Conservation (phyloP, 164 flowering plant species). For the Berberis thunbergii region DNA sequence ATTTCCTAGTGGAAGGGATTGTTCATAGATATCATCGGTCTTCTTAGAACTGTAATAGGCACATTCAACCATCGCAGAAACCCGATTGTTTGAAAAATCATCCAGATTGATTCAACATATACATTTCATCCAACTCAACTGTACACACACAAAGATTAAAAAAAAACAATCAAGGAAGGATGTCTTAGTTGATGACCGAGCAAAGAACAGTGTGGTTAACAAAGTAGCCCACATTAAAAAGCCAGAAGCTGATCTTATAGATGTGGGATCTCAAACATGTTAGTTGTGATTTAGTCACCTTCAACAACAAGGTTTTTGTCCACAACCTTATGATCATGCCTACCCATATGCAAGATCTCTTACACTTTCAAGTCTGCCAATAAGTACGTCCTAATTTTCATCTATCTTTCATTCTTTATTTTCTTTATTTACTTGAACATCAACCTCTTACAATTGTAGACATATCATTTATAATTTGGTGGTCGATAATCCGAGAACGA, state of each 20-base stretch:
- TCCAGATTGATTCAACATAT: too few species aligned
- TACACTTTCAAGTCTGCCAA: constrained; percentile 51
- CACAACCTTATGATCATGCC: constrained; percentile 42
- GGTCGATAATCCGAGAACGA: neutral
- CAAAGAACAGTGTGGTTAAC: constrained; percentile 51
- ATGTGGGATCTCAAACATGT: constrained; percentile 50
- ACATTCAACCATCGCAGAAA: too few species aligned
- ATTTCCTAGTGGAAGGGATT: too few species aligned
- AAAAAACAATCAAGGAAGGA: constrained; percentile 6
- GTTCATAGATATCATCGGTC: too few species aligned
- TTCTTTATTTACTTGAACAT: too few species aligned
- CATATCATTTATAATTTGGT: too few species aligned
- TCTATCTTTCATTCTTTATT: too few species aligned
- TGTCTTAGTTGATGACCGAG: constrained; percentile 44
- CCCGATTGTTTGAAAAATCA: too few species aligned
- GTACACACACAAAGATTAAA: neutral
- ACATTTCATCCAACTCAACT: too few species aligned
- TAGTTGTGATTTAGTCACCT: constrained; percentile 34
- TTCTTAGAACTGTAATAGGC: too few species aligned
- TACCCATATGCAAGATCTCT: constrained; percentile 70
- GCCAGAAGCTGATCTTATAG: constrained; percentile 60
- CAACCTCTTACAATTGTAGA: too few species aligned
- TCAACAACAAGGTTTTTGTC: constrained; percentile 35
- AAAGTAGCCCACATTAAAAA: constrained; percentile 45
- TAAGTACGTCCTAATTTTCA: constrained; percentile 17